Base-by-base conservation (phyloP, 495 filamentous ascomycete species). In the Tetracladium setigerum region DNA sequence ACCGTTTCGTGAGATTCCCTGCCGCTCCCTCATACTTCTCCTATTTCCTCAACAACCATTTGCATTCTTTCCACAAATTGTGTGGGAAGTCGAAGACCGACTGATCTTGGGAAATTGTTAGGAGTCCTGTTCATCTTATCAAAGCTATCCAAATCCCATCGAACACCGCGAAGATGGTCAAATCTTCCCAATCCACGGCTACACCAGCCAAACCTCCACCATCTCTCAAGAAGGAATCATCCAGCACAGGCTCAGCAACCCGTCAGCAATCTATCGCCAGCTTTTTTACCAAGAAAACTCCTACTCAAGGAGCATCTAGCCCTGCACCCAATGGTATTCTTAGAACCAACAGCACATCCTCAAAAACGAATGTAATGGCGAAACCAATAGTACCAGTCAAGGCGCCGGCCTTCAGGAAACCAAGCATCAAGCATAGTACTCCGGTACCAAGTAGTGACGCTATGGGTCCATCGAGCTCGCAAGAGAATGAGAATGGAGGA, bases 361-460 rank as follows among this genome's bases (percentile, higher is more conserved):
- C 54, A 63, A 62, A 31, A 67, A 68, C 30, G 64, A 70, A 49
- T 66, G 68, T 49, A 69, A 72, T 47, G 49, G 46, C 44, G 10
- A 53, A 50, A 33, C 30, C 52, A 13, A 30, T 24, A 14, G 44
- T 37, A 41, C n/a, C 50, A 13, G 34, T 57, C 24, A 60, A 60
- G 50, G 57, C 54, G 35, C 58, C 54, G 59, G 61, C 71, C 52
- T 62, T 67, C 63, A 47, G 42, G 50, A 49, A 53, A 49, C 16
- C 38, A 0, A 37, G 61, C 59, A 10, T 65, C 70, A 55, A 74
- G 70, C 52, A 57, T 80, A 32, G 62, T 10, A 88, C 84, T 0
- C 87, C 89, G n/a, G 76, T 83, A 1, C 84, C 87, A 2, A 94
- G 85, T 66, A 92, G 87, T 62, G 87, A 90, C 61, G 67, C 78